Base-by-base conservation (phyloP, 805 yeast species). In the Saturnispora silvae region DNA sequence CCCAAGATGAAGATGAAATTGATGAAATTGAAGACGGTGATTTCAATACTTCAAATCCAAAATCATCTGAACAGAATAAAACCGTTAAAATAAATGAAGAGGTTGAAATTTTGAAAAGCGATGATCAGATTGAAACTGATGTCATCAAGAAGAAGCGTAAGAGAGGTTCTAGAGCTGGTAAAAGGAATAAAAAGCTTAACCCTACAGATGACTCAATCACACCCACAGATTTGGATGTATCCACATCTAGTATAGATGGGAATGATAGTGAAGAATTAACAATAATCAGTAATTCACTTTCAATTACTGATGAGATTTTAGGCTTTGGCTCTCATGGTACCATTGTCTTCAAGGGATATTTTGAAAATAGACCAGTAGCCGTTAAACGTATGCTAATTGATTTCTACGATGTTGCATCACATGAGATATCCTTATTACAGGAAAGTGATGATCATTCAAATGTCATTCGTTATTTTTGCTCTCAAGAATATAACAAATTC, bases 241-340 rank as follows among this genome's bases (percentile, higher is more conserved):
- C 10, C 10, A 22, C 24, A 22, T 7, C 10, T 22, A 7, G 10
- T 8, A 10, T 22, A 8, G 7, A 8, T 10, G 7, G 10, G 10
- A 22, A 22, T 17, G 27, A 14, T 22, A 20, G 17, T 15, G 36
- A n/a, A 3, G 9, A 40, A 7, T 18, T 49, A 3, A 46, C 46
- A 1, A 34, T 45, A 19, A 40, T 51, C 9, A 54, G 48, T 20
- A 48, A 67, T 36, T 75, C 70, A 40, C 57, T 84, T 44, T 62
- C 67, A 0, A 71, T 89, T 3, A 73, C 94, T 0, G 81, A 81
- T 44, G 73, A 69, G 20, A 70, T 86, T n/a, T 60, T 92, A 35
- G 98, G 98, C 1, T 85, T 84, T 54, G 98, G 98, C 1, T 84
- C 96, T 1, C 95, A 87, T 48, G 98, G 98, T 20, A 92, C 98